These are phyloP conservation scores for Phytophthora litchii DNA, from an alignment of 352 stramenopile species.

Conservation along the genomic window DNA sequence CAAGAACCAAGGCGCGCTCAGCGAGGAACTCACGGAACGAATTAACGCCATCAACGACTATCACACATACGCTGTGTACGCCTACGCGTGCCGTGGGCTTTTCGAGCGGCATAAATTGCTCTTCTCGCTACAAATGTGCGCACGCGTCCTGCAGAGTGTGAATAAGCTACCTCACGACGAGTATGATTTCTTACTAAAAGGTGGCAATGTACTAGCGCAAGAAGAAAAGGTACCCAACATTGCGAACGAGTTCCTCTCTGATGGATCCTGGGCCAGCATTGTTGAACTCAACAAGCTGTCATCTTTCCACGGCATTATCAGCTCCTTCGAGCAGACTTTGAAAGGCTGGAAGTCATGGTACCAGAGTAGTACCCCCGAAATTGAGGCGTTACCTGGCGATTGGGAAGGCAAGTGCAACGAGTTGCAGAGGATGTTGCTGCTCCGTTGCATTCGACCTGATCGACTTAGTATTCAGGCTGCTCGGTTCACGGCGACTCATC, in stretches of 20 bases:
- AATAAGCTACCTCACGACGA: slow-evolving; percentile 93
- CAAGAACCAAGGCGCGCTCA: slow-evolving; percentile 80
- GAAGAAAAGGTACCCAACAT: slow-evolving; percentile 85
- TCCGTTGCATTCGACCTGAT: slow-evolving; percentile 93
- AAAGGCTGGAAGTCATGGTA: slow-evolving; percentile 88
- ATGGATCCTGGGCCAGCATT: slow-evolving; percentile 88
- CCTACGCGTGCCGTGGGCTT: slow-evolving; percentile 94
- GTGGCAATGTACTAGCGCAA: slow-evolving; percentile 66
- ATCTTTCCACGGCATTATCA: slow-evolving; percentile 88
- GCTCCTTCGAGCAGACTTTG: slow-evolving; percentile 89
- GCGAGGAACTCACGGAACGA: slow-evolving; percentile 82
- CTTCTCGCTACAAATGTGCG: slow-evolving; percentile 95
- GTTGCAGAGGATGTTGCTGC: slow-evolving; percentile 93
- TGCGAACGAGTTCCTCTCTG: slow-evolving; percentile 86
- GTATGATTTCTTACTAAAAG: slow-evolving; percentile 95
- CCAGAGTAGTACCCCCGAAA: slow-evolving; percentile 89
- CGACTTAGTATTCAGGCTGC: slow-evolving; percentile 91
- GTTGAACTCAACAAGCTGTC: slow-evolving; percentile 93
- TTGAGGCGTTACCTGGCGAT: slow-evolving; percentile 90
- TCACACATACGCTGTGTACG: slow-evolving; percentile 96
- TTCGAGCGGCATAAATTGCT: slow-evolving; percentile 97
- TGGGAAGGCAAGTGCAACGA: slow-evolving; percentile 94
- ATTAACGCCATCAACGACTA: slow-evolving; percentile 96
- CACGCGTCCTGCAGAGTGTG: slow-evolving; percentile 91
- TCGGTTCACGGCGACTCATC: slow-evolving; percentile 91